phyloP scores from a whole-genome alignment of 345 rosid species.

The Linum usitatissimum region DNA sequence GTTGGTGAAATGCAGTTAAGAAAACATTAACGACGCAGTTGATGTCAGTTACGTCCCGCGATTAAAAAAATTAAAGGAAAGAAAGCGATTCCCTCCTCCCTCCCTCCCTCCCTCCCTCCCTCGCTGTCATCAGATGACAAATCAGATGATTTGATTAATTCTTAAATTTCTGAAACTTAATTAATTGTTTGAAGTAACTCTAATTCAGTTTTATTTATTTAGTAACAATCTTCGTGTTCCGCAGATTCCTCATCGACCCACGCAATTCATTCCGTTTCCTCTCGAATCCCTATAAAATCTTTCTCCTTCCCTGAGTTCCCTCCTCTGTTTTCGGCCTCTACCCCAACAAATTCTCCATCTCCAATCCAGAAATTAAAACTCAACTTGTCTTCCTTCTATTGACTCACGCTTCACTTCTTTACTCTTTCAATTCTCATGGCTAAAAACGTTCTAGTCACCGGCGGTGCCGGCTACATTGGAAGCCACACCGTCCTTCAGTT shows the following conservation, averaged over 20 bases:
- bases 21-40: background rate
- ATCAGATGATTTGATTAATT: no score
- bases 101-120: background rate
- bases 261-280: background rate
- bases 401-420: background rate
- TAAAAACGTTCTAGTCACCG: conserved; percentile 60
- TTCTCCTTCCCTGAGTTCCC: background rate
- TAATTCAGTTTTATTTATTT: background rate
- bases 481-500: conserved; percentile 94
- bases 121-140: background rate
- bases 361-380: background rate
- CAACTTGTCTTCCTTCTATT: background rate
- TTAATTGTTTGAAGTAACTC: background rate
- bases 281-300: background rate
- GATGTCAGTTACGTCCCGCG: background rate
- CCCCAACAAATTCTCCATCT: background rate
- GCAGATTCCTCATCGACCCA: background rate
- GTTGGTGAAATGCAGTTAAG: background rate
- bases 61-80: no score
- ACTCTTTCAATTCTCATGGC: conserved; percentile 16
- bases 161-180: no score
- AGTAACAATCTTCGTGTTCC: background rate
- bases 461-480: conserved; percentile 98
- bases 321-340: background rate
- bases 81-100: background rate